Base-by-base conservation (phyloP, 1,284 basidiomycete species). In the Wolfiporia cocos region DNA sequence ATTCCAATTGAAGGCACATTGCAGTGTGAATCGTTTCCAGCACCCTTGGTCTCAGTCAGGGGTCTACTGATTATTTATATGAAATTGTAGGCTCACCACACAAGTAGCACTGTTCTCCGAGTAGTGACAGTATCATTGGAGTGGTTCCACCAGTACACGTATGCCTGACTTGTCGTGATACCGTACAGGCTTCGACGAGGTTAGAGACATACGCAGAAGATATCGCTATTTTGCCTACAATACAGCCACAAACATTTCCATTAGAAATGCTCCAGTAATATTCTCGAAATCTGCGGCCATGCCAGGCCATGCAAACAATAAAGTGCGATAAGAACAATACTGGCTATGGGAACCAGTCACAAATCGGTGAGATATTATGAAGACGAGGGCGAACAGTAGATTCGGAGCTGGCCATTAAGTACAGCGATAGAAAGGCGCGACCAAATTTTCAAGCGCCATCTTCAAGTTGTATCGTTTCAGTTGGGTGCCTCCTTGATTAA, bases 21-120 rank as follows among this genome's bases (percentile, higher is more conserved):
- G 31, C 47, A 14, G 44, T 51, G 17, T 51, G 47, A 10, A 46
- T 19, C 7, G 47, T 48, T 15, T 49, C 44, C n/a, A 51, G 23
- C 4, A 32, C 17, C 39, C 44, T 51, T n/a, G n/a, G 14, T 9
- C 7, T 7, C 7, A 28, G 26, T 28, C n/a, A n/a, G n/a, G n/a
- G n/a, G n/a, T n/a, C n/a, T n/a, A n/a, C n/a, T n/a, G n/a, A n/a
- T n/a, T n/a, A n/a, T n/a, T n/a, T n/a, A n/a, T n/a, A n/a, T n/a
- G n/a, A n/a, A n/a, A n/a, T n/a, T n/a, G n/a, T n/a, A n/a, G 7
- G 26, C 39, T 33, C 32, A 41, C 39, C 39, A 41, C n/a, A 41
- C 21, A 17, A 35, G 10, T 11, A 41, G n/a, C 12, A 41, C 39
- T 9, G 32, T 34, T 15, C 33, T n/a, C 39, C 19, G n/a, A 11